These are phyloP conservation scores for Asclepias syriaca DNA, from an alignment of 257 asterid genomes.

Conservation along the genomic window DNA sequence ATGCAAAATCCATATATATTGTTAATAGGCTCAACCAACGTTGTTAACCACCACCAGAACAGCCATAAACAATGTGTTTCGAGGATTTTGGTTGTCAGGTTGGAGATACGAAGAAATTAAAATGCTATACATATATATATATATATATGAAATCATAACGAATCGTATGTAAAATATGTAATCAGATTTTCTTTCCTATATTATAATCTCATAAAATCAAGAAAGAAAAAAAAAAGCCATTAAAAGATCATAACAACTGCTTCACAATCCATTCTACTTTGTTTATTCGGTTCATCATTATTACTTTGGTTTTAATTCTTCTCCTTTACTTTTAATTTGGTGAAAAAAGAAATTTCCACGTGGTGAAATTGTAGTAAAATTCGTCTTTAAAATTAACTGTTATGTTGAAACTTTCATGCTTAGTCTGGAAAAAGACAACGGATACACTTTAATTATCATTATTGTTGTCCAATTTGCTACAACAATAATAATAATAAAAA, in stretches of 20 bases:
- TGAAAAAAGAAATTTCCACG: not conserved
- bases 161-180: too few species aligned
- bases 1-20: not conserved
- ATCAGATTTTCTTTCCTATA: not conserved
- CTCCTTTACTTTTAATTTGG: not conserved
- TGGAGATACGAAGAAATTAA: slow-evolving; percentile 6
- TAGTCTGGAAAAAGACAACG: not conserved
- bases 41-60: not conserved
- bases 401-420: not conserved
- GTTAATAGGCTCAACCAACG: not conserved
- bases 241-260: not conserved
- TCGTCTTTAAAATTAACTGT: not conserved
- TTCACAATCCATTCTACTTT: not conserved
- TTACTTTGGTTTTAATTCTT: not conserved
- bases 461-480: not conserved
- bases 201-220: not conserved
- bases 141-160: not conserved
- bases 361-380: slow-evolving; percentile 1
- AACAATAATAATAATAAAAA: not conserved
- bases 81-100: slow-evolving; percentile 9
- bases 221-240: not conserved
- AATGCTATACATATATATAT: not conserved
- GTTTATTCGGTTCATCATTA: too few species aligned
- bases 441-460: too few species aligned
- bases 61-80: slow-evolving; percentile 2